Conservation (phyloP, 345 rosid genomes). For the Linum lewisii region DNA sequence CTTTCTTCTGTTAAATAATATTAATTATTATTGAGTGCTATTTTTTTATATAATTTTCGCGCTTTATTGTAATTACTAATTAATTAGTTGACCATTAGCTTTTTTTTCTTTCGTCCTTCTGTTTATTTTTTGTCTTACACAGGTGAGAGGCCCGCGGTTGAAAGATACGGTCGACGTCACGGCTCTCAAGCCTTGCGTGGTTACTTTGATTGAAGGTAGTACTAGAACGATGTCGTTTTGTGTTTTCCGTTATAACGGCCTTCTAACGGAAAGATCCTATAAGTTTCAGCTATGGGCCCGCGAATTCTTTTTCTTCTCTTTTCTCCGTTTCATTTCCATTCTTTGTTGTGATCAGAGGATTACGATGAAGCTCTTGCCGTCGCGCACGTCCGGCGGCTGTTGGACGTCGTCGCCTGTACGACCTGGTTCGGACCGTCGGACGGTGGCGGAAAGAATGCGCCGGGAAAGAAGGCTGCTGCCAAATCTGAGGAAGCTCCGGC, state of each 20-base stretch:
- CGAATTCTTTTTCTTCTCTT: not conserved
- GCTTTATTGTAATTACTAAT: no score
- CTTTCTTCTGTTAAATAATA: no score
- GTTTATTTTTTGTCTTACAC: constrained; percentile 3
- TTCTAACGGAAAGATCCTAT: constrained; percentile 3
- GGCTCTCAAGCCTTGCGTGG: constrained; percentile 76
- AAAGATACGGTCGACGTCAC: constrained; percentile 69
- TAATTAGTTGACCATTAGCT: not conserved
- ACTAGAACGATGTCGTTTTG: not conserved
- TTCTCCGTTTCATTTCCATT: not conserved
- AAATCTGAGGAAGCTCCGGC: constrained; percentile 12
- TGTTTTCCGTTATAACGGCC: not conserved
- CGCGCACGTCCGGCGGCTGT: constrained; percentile 87
- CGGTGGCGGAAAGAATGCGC: constrained; percentile 28
- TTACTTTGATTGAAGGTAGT: constrained; percentile 56
- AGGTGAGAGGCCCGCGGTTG: constrained; percentile 67
- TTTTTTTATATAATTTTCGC: no score
- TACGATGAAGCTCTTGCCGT: constrained; percentile 68
- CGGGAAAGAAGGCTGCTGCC: constrained; percentile 23
- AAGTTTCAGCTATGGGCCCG: not conserved
- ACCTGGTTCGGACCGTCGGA: constrained; percentile 64
- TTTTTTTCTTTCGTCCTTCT: not conserved
- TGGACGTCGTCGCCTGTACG: constrained; percentile 84
- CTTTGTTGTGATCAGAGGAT: constrained; percentile 42
- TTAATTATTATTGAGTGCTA: no score